Percentiles rank a stretch among this genome's conserved stretches.
phyloP scores from a whole-genome alignment of 148 eudicot species.

The Amaranthus palmeri region DNA sequence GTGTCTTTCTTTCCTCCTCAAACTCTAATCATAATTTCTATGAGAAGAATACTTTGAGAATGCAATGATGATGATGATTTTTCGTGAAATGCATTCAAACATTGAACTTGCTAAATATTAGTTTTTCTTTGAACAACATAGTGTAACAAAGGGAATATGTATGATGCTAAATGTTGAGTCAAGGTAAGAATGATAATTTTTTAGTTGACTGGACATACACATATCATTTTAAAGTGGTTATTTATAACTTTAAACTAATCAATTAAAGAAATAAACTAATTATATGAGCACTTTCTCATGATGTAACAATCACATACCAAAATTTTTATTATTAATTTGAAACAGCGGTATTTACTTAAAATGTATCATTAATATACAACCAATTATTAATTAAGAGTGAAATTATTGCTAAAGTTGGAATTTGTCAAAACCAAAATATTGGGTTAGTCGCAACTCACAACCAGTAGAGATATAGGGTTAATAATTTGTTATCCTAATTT shows the following conservation, averaged over 20 bases:
- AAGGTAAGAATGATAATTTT: too few species aligned
- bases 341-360: not conserved
- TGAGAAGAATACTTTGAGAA: too few species aligned
- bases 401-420: not conserved
- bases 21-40: too few species aligned
- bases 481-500: too few species aligned
- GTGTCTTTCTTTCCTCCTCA: too few species aligned
- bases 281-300: not conserved
- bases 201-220: not conserved
- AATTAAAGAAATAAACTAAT: not conserved
- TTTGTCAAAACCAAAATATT: slow-evolving; percentile 1
- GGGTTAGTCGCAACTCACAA: not conserved
- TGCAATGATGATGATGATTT: too few species aligned
- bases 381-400: not conserved
- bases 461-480: too few species aligned
- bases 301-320: not conserved
- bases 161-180: too few species aligned
- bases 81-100: too few species aligned
- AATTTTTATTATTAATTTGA: not conserved
- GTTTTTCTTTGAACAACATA: too few species aligned
- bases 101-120: too few species aligned
- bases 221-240: not conserved
- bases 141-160: too few species aligned
- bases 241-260: not conserved
- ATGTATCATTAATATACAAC: not conserved